Evolutionary conservation across 148 eudicot species (phyloP).

Genomic region (Persicaria maculosa): DNA sequence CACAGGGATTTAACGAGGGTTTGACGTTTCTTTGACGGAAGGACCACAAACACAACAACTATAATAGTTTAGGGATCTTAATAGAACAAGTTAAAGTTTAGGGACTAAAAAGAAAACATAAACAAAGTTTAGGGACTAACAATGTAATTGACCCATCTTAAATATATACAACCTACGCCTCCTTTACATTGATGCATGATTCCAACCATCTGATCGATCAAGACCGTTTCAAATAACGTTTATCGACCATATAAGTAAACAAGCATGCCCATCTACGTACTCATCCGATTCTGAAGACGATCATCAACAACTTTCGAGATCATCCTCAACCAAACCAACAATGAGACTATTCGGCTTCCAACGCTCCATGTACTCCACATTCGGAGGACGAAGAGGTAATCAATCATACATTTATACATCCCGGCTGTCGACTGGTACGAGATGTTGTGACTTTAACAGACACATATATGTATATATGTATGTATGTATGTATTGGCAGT

Average conservation of each 20-base stretch:
- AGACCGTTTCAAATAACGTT: neutral
- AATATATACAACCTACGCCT: neutral
- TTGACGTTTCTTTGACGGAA: too few relatives aligned
- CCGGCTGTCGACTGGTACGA: too few relatives aligned
- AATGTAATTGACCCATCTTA: too few relatives aligned
- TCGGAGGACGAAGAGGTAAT: constrained; percentile 52
- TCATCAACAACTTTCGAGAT: constrained; percentile 4
- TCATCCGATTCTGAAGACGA: constrained; percentile 25
- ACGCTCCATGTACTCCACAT: constrained; percentile 34
- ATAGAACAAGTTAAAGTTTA: too few relatives aligned
- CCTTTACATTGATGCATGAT: neutral
- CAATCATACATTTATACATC: neutral
- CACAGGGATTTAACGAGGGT: too few relatives aligned
- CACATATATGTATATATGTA: too few relatives aligned
- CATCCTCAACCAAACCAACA: neutral
- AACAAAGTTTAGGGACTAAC: too few relatives aligned
- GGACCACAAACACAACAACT: too few relatives aligned
- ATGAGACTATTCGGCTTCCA: constrained; percentile 20
- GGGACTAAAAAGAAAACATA: too few relatives aligned
- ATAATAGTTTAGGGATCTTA: too few relatives aligned
- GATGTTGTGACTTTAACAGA: neutral
- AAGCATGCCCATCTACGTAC: constrained; percentile 28
- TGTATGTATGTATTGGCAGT: constrained; percentile 24
- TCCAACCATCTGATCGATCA: neutral
- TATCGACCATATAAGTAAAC: neutral